phyloP scores from a whole-genome alignment of 805 yeast genomes.

The Brettanomyces naardenensis region DNA sequence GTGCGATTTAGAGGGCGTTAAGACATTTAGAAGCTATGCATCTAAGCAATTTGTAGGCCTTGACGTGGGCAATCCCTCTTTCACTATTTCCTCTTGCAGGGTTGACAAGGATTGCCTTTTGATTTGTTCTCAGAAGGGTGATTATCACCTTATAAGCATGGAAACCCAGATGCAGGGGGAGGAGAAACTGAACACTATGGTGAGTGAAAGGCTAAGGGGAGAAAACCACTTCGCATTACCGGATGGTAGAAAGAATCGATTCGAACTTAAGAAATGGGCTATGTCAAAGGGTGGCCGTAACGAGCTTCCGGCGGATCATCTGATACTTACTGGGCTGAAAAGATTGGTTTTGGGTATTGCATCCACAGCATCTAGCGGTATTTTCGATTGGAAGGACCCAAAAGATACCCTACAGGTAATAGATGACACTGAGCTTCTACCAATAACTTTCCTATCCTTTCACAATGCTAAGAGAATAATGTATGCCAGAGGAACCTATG shows the following conservation, averaged over 20 bases:
- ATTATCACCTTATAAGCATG: not conserved
- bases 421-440: not conserved
- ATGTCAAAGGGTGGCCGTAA: not conserved
- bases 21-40: constrained; percentile 5
- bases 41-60: constrained; percentile 2
- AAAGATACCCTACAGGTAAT: not conserved
- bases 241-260: not conserved
- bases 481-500: constrained; percentile 2
- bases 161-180: not conserved
- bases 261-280: not conserved
- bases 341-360: not conserved
- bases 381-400: not conserved
- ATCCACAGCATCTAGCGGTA: not conserved
- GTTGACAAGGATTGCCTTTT: constrained; percentile 1
- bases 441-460: constrained; percentile 1
- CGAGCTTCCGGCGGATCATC: not conserved
- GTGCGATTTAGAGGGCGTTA: constrained; percentile 1
- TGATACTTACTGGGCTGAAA: not conserved
- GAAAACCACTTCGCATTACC: not conserved
- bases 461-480: not conserved
- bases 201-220: not conserved
- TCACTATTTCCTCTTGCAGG: not conserved
- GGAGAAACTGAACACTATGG: not conserved
- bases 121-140: constrained; percentile 1
- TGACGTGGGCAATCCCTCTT: not conserved